Evolutionary conservation across 345 rosid genomes (phyloP), one percentile per base, ranked within the genome.

Genomic region (Eucalyptus marginata): DNA sequence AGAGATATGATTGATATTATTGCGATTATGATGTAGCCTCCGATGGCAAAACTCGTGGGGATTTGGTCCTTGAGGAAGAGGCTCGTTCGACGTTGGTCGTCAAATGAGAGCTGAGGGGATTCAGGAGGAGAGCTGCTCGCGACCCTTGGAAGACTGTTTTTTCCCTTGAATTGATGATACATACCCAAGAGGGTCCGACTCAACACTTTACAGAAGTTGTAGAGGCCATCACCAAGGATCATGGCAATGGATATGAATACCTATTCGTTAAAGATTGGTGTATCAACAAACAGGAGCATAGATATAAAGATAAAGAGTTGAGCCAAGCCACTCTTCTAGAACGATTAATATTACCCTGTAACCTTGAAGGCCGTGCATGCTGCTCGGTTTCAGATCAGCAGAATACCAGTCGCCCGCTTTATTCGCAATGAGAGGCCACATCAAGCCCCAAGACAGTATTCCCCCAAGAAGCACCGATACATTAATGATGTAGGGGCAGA

Each of bases 141-240:
- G 43, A 93, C 79, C 40, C 95, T 95, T 22, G 92, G 93, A 90
- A 52, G 90, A 87, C 68, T 89, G 88, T 89, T 87, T 64, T 56
- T 90, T 36, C 88, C 89, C 87, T 88, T 90, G 24, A 94, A 43
- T 92, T 96, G 98, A 36, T 79, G 46, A 83, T 91, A 92, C 90
- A 96, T 89, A 54, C 93, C 96, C 66, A 88, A 47, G 20, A 96
- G 90, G 20, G 99, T 96, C 85, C 92, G 91, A 87, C 94, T 91
- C 44, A 96, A 92, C 71, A 96, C 97, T 92, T 96, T 96, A 93
- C 93, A 89, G 88, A 96, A 95, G 90, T 97, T 95, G 94, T 96
- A 96, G 36, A 94, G 91, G 46, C 98, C 98, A 86, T 95, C 99
- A 15, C 99, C 99, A 31, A 97, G 93, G 91, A 96, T 97, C 95